Conservation (phyloP, 352 stramenopile genomes). For the Pythium sukuiense region DNA sequence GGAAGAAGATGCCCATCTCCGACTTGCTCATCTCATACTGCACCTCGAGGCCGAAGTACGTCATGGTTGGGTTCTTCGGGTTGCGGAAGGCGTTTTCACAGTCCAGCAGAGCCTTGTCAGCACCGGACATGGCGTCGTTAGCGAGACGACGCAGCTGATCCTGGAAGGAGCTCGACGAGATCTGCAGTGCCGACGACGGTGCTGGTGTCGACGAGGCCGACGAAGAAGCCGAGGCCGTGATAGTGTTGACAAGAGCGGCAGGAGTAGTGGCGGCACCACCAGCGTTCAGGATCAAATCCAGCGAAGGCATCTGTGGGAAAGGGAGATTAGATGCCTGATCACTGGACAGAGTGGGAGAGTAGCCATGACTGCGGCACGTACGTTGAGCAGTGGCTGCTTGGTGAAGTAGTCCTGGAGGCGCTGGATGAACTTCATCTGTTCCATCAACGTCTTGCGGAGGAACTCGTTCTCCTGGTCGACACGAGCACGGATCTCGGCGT, state of each 20-base stretch:
- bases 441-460: conserved; percentile 86
- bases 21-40: conserved; percentile 89
- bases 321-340: neutral
- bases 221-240: conserved; percentile 44
- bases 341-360: neutral
- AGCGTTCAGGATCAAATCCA: conserved; percentile 85
- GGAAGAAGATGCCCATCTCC: conserved; percentile 87
- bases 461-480: conserved; percentile 91
- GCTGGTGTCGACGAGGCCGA: conserved; percentile 54
- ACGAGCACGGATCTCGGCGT: conserved; percentile 83
- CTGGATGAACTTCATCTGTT: conserved; percentile 93
- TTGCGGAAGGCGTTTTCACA: conserved; percentile 78
- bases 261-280: conserved; percentile 62
- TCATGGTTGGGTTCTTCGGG: conserved; percentile 87
- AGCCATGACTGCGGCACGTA: conserved; percentile 21
- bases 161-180: conserved; percentile 79
- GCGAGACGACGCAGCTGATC: conserved; percentile 71
- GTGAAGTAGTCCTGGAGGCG: conserved; percentile 89
- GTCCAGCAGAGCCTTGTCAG: conserved; percentile 67
- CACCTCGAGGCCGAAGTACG: conserved; percentile 86
- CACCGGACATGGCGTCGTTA: conserved; percentile 53
- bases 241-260: conserved; percentile 60
- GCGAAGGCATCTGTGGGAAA: conserved; percentile 60
- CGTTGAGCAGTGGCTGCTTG: conserved; percentile 87
- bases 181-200: conserved; percentile 62